Percentiles rank a stretch among this genome's conserved stretches.
These are phyloP conservation scores for Aethionema arabicum DNA, from an alignment of 345 rosid genomes.

Conservation along the genomic window DNA sequence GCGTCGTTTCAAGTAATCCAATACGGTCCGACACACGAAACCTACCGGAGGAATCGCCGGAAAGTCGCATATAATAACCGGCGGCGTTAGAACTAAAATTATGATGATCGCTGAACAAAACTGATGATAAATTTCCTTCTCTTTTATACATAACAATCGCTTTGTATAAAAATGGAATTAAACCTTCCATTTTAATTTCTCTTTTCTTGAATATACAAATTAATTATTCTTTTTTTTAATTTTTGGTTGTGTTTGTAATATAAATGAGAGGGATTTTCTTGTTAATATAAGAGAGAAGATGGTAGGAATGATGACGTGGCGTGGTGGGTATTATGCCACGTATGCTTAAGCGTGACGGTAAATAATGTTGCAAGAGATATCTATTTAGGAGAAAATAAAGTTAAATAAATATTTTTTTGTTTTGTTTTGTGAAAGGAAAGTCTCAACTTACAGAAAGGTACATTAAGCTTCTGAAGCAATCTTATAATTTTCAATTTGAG, in stretches of 20 bases:
- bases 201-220: neutral
- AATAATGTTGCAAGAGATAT: constrained; percentile 31
- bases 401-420: neutral
- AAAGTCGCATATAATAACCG: constrained; percentile 37
- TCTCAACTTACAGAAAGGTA: constrained; percentile 31
- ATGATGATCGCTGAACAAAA: constrained; percentile 30
- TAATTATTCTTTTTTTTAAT: neutral
- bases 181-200: constrained; percentile 30
- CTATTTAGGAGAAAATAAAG: neutral
- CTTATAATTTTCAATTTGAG: neutral
- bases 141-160: constrained; percentile 34
- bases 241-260: constrained; percentile 18
- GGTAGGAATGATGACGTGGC: constrained; percentile 33
- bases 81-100: constrained; percentile 23
- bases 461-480: constrained; percentile 16
- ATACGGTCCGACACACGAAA: constrained; percentile 34
- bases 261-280: constrained; percentile 22
- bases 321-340: constrained; percentile 31
- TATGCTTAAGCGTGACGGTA: constrained; percentile 39
- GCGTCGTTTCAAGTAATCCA: constrained; percentile 19
- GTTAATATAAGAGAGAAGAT: constrained; percentile 21
- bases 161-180: constrained; percentile 40
- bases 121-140: constrained; percentile 36
- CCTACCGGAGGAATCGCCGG: constrained; percentile 33
- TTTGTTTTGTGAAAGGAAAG: constrained; percentile 31